Percentiles rank a stretch among this genome's conserved stretches.
Conservation (phyloP, 2,329 filamentous ascomycete species). For the Arthrobotrys megalospora region DNA sequence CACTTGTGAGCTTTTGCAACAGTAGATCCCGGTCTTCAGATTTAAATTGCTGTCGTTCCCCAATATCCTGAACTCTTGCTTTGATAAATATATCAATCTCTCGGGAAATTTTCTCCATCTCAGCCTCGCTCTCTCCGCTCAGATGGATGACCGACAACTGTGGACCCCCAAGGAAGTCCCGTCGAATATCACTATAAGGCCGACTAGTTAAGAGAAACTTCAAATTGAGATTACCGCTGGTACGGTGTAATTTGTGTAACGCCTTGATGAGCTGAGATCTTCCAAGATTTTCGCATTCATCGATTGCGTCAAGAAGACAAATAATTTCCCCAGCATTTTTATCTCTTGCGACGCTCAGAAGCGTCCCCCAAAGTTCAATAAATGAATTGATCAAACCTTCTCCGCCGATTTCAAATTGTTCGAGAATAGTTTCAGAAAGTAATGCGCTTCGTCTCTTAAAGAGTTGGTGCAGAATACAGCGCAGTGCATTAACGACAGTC, state of each 20-base stretch:
- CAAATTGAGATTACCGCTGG: conserved; percentile 58
- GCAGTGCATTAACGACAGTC: conserved; percentile 65
- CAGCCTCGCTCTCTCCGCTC: conserved; percentile 59
- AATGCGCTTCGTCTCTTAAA: conserved; percentile 64
- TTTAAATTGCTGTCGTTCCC: background rate
- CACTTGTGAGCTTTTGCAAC: background rate
- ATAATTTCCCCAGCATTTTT: conserved; percentile 1
- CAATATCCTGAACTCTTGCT: conserved; percentile 33
- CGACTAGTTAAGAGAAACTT: conserved; percentile 62
- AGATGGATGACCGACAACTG: conserved; percentile 18
- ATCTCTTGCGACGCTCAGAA: background rate
- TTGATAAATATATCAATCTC: conserved; percentile 64
- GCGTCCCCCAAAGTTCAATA: conserved; percentile 33
- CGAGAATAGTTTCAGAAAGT: conserved; percentile 16
- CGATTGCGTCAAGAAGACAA: conserved; percentile 67
- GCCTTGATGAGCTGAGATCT: conserved; percentile 62
- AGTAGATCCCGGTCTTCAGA: conserved; percentile 14
- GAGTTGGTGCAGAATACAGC: conserved; percentile 67
- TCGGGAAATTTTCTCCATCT: conserved; percentile 56
- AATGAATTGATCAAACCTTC: conserved; percentile 10
- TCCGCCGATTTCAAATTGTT: conserved; percentile 5
- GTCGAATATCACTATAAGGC: conserved; percentile 64
- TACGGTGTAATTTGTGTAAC: conserved; percentile 64
- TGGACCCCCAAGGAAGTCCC: conserved; percentile 51
- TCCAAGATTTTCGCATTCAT: conserved; percentile 67